A percentile compares a stretch with the other conserved stretches of the same genome.
Evolutionary conservation across 1,139 yeast species (phyloP).

Genomic region (Scheffersomyces stambukii): DNA sequence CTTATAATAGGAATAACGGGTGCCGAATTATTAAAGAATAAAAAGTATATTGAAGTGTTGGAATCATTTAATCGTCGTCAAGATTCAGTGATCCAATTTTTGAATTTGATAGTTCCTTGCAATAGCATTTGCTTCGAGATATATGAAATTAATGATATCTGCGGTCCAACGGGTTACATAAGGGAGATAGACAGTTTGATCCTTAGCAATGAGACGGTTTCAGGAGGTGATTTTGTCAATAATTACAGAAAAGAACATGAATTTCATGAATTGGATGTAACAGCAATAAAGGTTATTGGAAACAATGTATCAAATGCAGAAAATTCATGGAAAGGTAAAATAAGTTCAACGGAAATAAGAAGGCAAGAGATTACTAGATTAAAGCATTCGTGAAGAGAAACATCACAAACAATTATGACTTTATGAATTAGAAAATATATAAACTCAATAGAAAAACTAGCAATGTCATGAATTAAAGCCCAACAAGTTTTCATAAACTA

Average conservation of each 20-base stretch:
- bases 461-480: not conserved
- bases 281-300: conserved; percentile 70
- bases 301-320: conserved; percentile 44
- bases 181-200: conserved; percentile 74
- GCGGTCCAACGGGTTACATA: conserved; percentile 91
- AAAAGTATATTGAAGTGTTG: conserved; percentile 64
- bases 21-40: conserved; percentile 65
- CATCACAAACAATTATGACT: not conserved
- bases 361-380: conserved; percentile 16
- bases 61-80: conserved; percentile 57
- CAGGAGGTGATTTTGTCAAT: conserved; percentile 76
- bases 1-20: conserved; percentile 86
- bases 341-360: conserved; percentile 72
- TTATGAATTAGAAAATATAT: conserved; percentile 1
- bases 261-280: conserved; percentile 49
- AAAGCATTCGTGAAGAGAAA: conserved; percentile 4
- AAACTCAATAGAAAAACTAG: not conserved
- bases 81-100: conserved; percentile 42
- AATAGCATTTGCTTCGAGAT: conserved; percentile 35
- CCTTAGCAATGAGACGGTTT: conserved; percentile 72
- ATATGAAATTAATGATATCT: conserved; percentile 72
- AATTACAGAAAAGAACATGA: conserved; percentile 54
- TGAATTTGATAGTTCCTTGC: conserved; percentile 34
- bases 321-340: conserved; percentile 58
- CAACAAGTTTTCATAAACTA: too few species aligned